Conservation (phyloP, 2,329 filamentous ascomycete species). For the Pestalotiopsis sp. region DNA sequence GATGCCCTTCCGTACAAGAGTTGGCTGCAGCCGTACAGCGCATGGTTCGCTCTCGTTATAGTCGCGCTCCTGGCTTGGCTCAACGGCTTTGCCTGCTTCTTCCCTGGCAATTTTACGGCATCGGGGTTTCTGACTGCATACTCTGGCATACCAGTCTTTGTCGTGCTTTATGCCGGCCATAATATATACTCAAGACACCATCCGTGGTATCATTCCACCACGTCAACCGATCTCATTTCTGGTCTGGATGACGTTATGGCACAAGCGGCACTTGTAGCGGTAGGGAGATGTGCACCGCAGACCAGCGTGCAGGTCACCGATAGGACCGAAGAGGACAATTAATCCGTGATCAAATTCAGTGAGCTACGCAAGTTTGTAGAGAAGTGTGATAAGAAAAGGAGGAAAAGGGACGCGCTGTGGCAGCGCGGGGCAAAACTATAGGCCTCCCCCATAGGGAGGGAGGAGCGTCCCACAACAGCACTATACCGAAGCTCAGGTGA, state of each 20-base stretch:
- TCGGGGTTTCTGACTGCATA: conserved; percentile 63
- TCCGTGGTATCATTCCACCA: conserved; percentile 39
- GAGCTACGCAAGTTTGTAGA: too few species aligned
- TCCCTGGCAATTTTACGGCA: conserved; percentile 55
- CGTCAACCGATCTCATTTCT: not conserved
- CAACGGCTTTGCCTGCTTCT: conserved; percentile 67
- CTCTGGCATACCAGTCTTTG: conserved; percentile 63
- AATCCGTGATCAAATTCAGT: too few species aligned
- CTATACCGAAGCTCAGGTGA: not conserved
- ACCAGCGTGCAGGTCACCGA: too few species aligned
- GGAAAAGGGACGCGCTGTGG: too few species aligned
- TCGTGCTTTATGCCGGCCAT: conserved; percentile 56
- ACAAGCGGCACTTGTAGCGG: not conserved
- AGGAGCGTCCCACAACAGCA: not conserved
- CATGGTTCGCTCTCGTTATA: conserved; percentile 50
- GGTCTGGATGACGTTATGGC: not conserved
- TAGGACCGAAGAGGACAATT: too few species aligned
- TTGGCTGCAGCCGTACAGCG: conserved; percentile 56
- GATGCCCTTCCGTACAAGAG: conserved; percentile 50
- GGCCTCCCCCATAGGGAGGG: too few species aligned
- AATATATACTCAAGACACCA: conserved; percentile 33
- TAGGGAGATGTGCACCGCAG: too few species aligned
- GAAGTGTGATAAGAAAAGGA: too few species aligned
- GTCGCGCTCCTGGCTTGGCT: conserved; percentile 56
- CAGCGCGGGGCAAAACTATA: too few species aligned